Base-by-base conservation (phyloP, 495 filamentous ascomycete genomes). In the Achaetomiella virescens region DNA sequence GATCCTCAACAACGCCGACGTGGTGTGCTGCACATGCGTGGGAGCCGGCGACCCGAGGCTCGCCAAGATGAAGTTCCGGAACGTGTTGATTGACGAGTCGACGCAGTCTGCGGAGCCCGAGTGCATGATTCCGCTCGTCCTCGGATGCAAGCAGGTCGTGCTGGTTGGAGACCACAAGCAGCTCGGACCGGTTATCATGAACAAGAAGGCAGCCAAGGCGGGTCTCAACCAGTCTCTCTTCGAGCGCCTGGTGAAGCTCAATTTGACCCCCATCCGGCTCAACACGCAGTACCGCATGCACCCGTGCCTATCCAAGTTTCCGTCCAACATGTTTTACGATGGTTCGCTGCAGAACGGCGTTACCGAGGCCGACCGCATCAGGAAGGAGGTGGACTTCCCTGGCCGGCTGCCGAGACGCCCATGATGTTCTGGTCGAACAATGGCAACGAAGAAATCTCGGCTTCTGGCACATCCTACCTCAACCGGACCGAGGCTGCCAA, bases 391-490 rank as follows among this genome's bases (percentile, higher is more conserved):
- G 22, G 93, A 99, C 66, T 99, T 99, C 71, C 93, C 3, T 99
- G 93, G 93, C 93, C 93, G 12, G 90, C 96, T 40, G 81, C 77
- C 46, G 95, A 97, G 61, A 86, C 84, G 55, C 93, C 93, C 9
- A 99, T 99, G 93, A 97, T 97, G 93, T 99, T 99, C 76, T 99
- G 93, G 93, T 95, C 91, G 8, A 97, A 97, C 66, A 75, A 97
- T 42, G 93, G 93, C 50, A 96, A 93, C 54, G 93, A 99, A 67
- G 93, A 99, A 69, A 97, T 99, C 51, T 95, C 91, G 41, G 93
- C 95, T 0, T 96, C 90, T 10, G 95, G 93, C 63, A 99, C 95
- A 1, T 97, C 92, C 9, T 99, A 97, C 66, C 84, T 99, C 47
- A 99, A 99, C 69, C 87, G 93, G 44, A 97, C 95, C 3, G 93